Base-by-base conservation (phyloP, 768 basidiomycete genomes). In the Coprinopsis strossmayeri region DNA sequence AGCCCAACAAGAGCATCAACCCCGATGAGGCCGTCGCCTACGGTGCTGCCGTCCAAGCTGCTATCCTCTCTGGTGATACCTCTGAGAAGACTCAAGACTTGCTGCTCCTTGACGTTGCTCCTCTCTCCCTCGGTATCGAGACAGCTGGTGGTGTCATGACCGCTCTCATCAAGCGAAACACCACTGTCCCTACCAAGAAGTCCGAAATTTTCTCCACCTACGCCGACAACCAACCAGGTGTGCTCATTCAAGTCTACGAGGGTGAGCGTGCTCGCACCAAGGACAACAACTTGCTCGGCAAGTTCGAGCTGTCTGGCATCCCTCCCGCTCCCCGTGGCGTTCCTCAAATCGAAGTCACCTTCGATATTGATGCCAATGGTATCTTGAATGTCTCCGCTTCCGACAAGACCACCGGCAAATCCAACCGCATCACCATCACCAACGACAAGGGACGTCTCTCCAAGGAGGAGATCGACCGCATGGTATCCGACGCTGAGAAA, bases 141-240 rank as follows among this genome's bases (percentile, higher is more conserved):
- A 97, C 95, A 32, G 92, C 93, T 55, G 95, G 94, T 68, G 95
- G 95, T 81, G 94, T 97, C 64, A 94, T 98, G 91, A 97, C 95
- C 24, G 81, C 92, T 40, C 85, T 98, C 65, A 97, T 97, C 79
- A 94, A 93, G 74, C 87, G 94, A 47, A 97, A 98, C 78, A 98
- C 95, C 55, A 96, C 92, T 43, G 91, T 98, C 56, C 95, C 95
- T 23, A 96, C 94, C 59, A 96, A 95, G 76, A 97, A 96, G 76
- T 93, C 94, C 5, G 92, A 97, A 73, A 91, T 87, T 62, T 96
- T 97, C 82, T 97, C 94, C 32, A 97, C 95, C 17, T 94, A 95
- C 77, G 84, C 93, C 56, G 94, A 96, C 76, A 96, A 98, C 76
- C 93, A 97, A 66, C 93, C 94, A 49, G 92, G 93, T 77, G 94